A percentile compares a stretch with the other conserved stretches of the same genome.
Conservation (phyloP, 148 eudicot species). For the Cornus kousa region DNA sequence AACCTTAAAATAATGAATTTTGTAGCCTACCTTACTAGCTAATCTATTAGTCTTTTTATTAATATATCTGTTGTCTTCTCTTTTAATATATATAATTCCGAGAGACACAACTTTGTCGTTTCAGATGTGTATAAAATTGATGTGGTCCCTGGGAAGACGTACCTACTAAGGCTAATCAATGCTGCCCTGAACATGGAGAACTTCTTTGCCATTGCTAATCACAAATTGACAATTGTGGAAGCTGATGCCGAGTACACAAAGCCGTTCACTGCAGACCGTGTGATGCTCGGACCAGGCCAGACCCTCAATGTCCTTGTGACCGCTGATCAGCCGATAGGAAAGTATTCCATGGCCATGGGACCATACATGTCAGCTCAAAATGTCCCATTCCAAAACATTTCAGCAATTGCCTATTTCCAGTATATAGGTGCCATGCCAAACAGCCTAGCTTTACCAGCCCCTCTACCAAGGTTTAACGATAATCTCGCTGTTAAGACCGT, state of each 20-base stretch:
- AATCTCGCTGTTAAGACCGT: conserved; percentile 41
- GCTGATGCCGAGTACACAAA: conserved; percentile 67
- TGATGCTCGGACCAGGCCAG: conserved; percentile 69
- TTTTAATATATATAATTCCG: no score
- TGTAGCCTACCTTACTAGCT: no score
- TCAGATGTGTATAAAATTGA: conserved; percentile 52
- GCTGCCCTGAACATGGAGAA: conserved; percentile 58
- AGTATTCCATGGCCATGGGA: conserved; percentile 55
- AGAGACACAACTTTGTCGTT: not conserved
- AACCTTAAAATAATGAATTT: no score
- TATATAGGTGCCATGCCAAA: conserved; percentile 40
- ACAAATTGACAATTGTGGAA: conserved; percentile 61
- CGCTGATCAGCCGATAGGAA: conserved; percentile 43
- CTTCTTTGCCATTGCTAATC: conserved; percentile 66
- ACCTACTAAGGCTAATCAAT: conserved; percentile 55
- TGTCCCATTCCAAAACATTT: conserved; percentile 49
- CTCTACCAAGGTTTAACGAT: conserved; percentile 49
- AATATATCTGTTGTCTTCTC: no score
- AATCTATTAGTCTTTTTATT: no score
- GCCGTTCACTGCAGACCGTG: conserved; percentile 37
- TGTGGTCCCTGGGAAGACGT: conserved; percentile 57
- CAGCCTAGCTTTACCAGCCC: conserved; percentile 34
- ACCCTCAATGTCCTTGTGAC: conserved; percentile 55
- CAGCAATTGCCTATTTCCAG: conserved; percentile 52
- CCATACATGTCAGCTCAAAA: conserved; percentile 62